Evolutionary conservation across 2,329 filamentous ascomycete species (phyloP).

Genomic region (Colletotrichum sp.): DNA sequence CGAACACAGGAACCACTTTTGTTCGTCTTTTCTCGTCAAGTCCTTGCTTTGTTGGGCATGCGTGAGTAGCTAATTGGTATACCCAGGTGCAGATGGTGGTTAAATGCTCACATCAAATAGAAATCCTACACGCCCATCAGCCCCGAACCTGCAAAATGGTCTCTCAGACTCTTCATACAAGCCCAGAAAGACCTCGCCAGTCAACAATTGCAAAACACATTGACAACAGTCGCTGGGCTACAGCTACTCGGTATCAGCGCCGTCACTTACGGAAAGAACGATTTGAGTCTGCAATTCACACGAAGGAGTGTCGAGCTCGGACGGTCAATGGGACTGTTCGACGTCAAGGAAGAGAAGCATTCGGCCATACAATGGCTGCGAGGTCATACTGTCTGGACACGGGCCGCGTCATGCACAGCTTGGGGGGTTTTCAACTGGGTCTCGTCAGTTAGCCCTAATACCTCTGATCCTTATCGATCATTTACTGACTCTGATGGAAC

Average conservation of each 20-base stretch:
- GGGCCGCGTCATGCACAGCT: constrained; percentile 26
- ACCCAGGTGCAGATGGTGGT: accelerated
- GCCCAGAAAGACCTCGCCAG: background rate
- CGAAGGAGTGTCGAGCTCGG: background rate
- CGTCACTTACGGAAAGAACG: background rate
- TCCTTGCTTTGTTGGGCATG: background rate
- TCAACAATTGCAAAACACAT: background rate
- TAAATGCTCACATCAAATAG: background rate
- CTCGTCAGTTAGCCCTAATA: background rate
- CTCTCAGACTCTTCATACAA: background rate
- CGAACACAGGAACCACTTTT: background rate
- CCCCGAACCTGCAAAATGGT: background rate
- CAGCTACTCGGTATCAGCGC: background rate
- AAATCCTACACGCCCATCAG: background rate
- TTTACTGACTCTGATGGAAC: background rate
- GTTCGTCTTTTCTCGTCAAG: background rate
- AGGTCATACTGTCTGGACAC: background rate
- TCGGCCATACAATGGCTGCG: background rate
- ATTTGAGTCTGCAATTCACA: background rate
- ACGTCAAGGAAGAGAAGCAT: background rate
- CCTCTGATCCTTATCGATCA: background rate
- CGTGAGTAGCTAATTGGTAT: background rate
- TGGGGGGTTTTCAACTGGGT: constrained; percentile 30
- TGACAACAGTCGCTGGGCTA: background rate
- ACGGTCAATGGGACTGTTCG: constrained; percentile 1